These are phyloP conservation scores for Chloris gayana DNA, from an alignment of 176 grass and related monocot species.

Conservation along the genomic window DNA sequence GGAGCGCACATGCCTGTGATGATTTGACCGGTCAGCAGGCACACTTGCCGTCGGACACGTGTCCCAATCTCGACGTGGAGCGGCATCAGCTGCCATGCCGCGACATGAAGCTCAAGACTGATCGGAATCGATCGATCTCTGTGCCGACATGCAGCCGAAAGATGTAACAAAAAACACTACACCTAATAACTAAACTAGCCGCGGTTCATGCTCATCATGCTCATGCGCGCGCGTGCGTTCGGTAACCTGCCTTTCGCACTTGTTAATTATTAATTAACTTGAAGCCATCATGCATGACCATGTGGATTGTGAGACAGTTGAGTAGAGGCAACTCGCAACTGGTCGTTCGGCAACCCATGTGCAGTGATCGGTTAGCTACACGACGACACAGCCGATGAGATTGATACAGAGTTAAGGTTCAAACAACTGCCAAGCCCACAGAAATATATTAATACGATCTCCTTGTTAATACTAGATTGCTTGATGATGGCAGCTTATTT, in stretches of 20 bases:
- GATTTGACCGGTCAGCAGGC: not conserved
- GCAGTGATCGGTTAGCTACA: conserved; percentile 3
- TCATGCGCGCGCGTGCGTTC: not conserved
- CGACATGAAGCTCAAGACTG: no score
- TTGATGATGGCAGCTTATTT: no score
- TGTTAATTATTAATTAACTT: not conserved
- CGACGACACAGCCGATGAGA: no score
- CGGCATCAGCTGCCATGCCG: no score
- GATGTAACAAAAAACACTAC: not conserved
- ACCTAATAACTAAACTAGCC: not conserved
- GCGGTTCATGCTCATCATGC: not conserved
- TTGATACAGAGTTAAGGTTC: no score
- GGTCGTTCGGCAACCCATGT: conserved; percentile 14
- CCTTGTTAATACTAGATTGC: no score
- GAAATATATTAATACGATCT: no score
- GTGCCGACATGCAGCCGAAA: conserved; percentile 2
- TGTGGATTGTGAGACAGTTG: not conserved
- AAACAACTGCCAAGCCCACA: no score
- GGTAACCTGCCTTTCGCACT: not conserved
- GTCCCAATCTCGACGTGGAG: no score
- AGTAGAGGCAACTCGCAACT: not conserved
- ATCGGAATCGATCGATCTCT: not conserved
- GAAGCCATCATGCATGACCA: conserved; percentile 16
- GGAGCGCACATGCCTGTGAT: not conserved
- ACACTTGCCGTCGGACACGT: no score